phyloP scores from a whole-genome alignment of 1,139 yeast species.

The Yamadazyma oceani region DNA sequence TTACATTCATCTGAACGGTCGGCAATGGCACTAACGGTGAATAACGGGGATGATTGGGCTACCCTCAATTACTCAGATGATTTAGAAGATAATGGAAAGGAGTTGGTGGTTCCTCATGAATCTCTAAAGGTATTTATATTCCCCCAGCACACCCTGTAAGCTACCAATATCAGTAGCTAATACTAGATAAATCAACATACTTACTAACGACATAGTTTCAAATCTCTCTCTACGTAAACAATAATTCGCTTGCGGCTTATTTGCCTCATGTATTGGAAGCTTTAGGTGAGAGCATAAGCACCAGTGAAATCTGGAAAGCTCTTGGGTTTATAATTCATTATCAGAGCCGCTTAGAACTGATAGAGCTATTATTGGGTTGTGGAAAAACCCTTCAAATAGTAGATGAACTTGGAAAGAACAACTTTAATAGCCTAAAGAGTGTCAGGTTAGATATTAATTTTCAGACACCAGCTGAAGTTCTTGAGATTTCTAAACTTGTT shows the following conservation, averaged over 20 bases:
- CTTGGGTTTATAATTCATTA: not conserved
- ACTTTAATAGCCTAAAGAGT: constrained; percentile 2
- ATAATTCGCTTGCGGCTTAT: not conserved
- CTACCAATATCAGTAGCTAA: too few relatives aligned
- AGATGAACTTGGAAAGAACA: not conserved
- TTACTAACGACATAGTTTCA: not conserved
- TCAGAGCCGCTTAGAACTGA: not conserved
- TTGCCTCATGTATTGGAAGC: not conserved
- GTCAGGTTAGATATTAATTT: constrained; percentile 4
- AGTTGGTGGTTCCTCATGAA: not conserved
- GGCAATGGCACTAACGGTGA: not conserved
- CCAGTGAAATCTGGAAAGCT: not conserved
- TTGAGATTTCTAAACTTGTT: constrained; percentile 10
- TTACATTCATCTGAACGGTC: not conserved
- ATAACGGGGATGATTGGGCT: not conserved
- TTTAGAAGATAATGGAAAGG: not conserved
- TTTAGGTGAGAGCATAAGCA: not conserved
- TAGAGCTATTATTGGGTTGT: constrained; percentile 2
- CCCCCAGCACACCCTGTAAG: too few relatives aligned
- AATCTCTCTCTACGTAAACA: not conserved
- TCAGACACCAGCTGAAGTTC: not conserved
- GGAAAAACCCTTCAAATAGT: not conserved
- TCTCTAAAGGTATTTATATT: not conserved
- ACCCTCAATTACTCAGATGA: not conserved
- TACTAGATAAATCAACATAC: too few relatives aligned